These are phyloP conservation scores for Aureobasidium subglaciale DNA, from an alignment of 2,329 filamentous ascomycete species.

Conservation along the genomic window DNA sequence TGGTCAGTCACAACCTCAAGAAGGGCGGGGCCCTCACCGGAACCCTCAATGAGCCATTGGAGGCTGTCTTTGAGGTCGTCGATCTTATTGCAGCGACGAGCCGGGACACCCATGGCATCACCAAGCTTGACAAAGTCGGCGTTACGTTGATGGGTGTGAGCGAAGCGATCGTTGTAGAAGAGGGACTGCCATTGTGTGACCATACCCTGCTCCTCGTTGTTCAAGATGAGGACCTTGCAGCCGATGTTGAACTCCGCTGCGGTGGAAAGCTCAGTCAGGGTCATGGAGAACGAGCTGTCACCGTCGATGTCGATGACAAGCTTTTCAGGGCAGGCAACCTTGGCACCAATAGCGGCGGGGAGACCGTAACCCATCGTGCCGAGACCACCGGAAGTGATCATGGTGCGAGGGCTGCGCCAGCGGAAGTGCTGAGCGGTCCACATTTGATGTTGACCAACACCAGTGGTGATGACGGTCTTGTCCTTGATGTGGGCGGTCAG, in stretches of 20 bases:
- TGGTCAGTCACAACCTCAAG: conserved; percentile 86
- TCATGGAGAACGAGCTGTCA: conserved; percentile 99
- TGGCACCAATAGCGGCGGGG: conserved; percentile 89
- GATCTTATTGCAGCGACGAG: conserved; percentile 63
- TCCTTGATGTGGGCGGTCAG: conserved; percentile 75
- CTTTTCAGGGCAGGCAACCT: conserved; percentile 73
- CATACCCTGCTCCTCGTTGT: conserved; percentile 98
- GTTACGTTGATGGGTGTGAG: conserved; percentile 90
- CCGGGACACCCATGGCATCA: conserved; percentile 83
- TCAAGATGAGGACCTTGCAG: conserved; percentile 87
- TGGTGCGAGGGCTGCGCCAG: conserved; percentile 83
- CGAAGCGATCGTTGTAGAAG: conserved; percentile 90
- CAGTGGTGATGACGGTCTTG: conserved; percentile 80
- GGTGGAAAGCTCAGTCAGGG: conserved; percentile 86
- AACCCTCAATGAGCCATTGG: conserved; percentile 72
- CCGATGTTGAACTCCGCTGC: conserved; percentile 94
- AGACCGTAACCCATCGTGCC: conserved; percentile 96
- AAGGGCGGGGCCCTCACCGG: conserved; percentile 78
- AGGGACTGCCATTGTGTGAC: conserved; percentile 98
- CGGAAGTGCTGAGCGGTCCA: conserved; percentile 96
- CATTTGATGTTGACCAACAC: conserved; percentile 98
- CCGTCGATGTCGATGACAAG: conserved; percentile 95
- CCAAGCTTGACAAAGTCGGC: conserved; percentile 93
- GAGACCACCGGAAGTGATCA: conserved; percentile 94
- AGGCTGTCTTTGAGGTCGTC: conserved; percentile 71